Base-by-base conservation (phyloP, 2,329 filamentous ascomycete genomes). In the Fragosphaeria purpurea region DNA sequence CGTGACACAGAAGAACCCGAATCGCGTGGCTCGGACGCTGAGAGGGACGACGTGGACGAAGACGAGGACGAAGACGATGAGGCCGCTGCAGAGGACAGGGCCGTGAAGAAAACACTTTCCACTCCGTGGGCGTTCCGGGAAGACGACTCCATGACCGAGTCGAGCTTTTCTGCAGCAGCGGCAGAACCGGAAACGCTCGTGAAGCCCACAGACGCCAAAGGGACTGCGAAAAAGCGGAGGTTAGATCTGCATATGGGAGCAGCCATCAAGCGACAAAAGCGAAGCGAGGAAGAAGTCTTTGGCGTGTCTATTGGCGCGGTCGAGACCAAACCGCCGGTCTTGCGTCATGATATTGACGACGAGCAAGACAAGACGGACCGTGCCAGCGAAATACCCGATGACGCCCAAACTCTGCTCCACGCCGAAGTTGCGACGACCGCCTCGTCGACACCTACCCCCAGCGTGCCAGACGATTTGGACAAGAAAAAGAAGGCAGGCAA, bases 1-100 rank as follows among this genome's bases (percentile, higher is more conserved):
- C 76, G 83, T 44, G 88, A 90, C 62, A 94, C 87, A 0, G 90
- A 95, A 62, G 90, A 93, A 57, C 82, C 82, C 37, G 90, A 93
- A 53, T 95, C 87, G 39, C 50, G 51, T 4, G 38, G 46, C 4
- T 50, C 44, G 0, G 51, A 51, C 1, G 43, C 22, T 7, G 53
- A 51, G 35, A 41, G 46, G 5, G 50, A 54, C 12, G 37, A 31
- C 1, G 46, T 47, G 7, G 46, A 41, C 11, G 46, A 51, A 4
- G 51, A 50, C 13, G 51, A 55, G 5, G 50, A 54, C 4, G 52
- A 55, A 7, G 48, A 52, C 22, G 56, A 80, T 85, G 41, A 85
- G 85, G 46, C 81, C 83, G 43, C 95, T 87, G 65, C 87, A 85
- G 41, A 77, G 82, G 39, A 34, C 32, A n/a, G 73, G 80, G 76